These are phyloP conservation scores for Lactarius pseudohatsudake DNA, from an alignment of 768 basidiomycete species.

Conservation along the genomic window DNA sequence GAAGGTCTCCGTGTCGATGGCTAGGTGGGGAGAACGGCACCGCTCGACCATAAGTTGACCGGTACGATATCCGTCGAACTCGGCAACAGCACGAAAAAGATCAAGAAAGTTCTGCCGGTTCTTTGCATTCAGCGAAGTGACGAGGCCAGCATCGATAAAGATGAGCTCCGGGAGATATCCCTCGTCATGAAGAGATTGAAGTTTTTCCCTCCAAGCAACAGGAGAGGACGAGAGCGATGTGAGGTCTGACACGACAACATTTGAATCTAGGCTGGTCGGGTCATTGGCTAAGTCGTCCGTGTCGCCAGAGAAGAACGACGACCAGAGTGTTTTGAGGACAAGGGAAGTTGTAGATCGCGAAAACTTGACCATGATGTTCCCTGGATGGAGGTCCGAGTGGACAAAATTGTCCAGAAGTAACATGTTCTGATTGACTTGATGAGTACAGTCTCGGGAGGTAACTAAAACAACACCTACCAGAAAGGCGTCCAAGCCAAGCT, in stretches of 20 bases:
- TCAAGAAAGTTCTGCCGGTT: constrained; percentile 95
- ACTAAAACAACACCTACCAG: constrained; percentile 53
- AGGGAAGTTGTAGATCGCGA: constrained; percentile 73
- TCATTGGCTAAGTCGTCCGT: constrained; percentile 24
- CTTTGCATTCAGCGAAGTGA: constrained; percentile 78
- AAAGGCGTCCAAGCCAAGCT: constrained; percentile 92
- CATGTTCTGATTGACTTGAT: constrained; percentile 72
- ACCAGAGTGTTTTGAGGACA: constrained; percentile 60
- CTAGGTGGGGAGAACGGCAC: constrained; percentile 87
- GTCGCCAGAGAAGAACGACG: constrained; percentile 47
- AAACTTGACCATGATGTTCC: constrained; percentile 98
- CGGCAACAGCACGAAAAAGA: constrained; percentile 91
- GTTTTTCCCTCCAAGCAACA: constrained; percentile 66
- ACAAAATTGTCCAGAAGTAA: constrained; percentile 97
- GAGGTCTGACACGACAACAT: constrained; percentile 67
- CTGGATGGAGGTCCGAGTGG: constrained; percentile 87
- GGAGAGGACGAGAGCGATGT: constrained; percentile 57
- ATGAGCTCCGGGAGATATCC: constrained; percentile 94
- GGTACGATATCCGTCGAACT: constrained; percentile 95
- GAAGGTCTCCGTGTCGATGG: constrained; percentile 90
- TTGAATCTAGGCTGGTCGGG: constrained; percentile 30
- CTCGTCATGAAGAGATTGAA: constrained; percentile 55
- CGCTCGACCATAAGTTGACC: constrained; percentile 97
- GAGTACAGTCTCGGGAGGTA: constrained; percentile 6
- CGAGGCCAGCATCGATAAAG: constrained; percentile 94